These are phyloP conservation scores for Thalassiosira hispida DNA, from an alignment of 352 stramenopile species.

Conservation along the genomic window DNA sequence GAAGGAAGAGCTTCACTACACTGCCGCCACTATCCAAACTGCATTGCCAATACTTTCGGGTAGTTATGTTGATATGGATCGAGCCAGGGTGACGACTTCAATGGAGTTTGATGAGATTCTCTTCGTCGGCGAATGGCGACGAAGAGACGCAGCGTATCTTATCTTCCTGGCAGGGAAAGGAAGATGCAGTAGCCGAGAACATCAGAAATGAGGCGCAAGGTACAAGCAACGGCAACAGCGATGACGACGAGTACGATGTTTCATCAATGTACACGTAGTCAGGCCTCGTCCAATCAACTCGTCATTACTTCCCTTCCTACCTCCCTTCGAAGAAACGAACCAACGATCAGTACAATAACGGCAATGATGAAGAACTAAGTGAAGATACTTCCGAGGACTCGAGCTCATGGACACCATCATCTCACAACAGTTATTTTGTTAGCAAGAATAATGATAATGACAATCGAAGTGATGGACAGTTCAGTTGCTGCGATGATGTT, in stretches of 20 bases:
- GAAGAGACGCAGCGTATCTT: neutral
- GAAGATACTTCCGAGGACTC: conserved; percentile 18
- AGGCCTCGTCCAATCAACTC: conserved; percentile 28
- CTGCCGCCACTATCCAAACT: conserved; percentile 18
- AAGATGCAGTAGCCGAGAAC: neutral
- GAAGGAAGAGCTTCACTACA: conserved; percentile 38
- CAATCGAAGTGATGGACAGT: conserved; percentile 36
- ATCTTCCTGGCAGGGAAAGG: neutral
- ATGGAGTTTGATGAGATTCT: conserved; percentile 12
- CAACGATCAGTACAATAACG: neutral
- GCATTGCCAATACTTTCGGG: conserved; percentile 5
- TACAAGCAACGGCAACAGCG: conserved; percentile 8
- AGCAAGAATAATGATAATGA: conserved; percentile 45
- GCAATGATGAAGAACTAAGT: conserved; percentile 3
- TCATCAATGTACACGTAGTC: conserved; percentile 22
- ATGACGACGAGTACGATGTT: conserved; percentile 13
- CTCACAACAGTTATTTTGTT: conserved; percentile 5
- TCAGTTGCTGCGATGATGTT: neutral
- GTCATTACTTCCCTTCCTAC: conserved; percentile 16
- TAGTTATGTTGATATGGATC: conserved; percentile 20
- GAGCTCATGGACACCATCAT: conserved; percentile 25
- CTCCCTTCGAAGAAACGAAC: neutral
- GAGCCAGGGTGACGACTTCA: conserved; percentile 21
- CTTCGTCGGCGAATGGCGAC: neutral
- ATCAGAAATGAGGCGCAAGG: neutral